Evolutionary conservation across 1,284 basidiomycete species (phyloP), one percentile per base, ranked within the genome.

Genomic region (Ustilago trichophora): DNA sequence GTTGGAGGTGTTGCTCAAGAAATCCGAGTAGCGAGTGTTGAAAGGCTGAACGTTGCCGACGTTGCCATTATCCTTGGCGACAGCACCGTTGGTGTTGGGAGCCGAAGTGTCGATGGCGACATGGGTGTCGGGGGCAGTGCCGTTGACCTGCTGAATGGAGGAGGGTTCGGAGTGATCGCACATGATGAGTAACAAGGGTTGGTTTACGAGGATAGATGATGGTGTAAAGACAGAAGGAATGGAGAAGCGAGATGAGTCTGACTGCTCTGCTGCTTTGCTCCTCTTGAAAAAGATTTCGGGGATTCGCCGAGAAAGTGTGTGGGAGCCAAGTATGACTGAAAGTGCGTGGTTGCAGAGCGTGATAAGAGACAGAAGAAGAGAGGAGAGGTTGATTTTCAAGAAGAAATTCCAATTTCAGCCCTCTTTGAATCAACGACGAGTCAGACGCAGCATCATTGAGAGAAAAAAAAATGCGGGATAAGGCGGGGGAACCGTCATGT

Each of bases 1-100:
- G 74, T 83, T 82, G 47, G 81, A 81, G 31, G 77, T 74, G 66
- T 82, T 79, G 55, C 73, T 76, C 49, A 80, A 46, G 33, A 78
- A 77, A 60, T 80, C 78, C 19, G 71, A 74, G 60, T 72, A 72
- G 34, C 73, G 71, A 19, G 65, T 56, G 43, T 53, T 49, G 51
- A 77, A 77, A 15, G 75, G 75, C 62, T 74, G 72, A 11, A 63
- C 57, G 21, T 48, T 29, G 48, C 60, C 64, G 15, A 52, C 63
- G 32, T 72, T 63, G 50, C 70, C 67, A 11, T 48, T 52, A 40
- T 68, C 58, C 33, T 64, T 69, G 36, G 51, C 36, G 43, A 47
- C 18, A n/a, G n/a, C n/a, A 22, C 54, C 55, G 38, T 57, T 59
- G 35, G 46, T 53, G 55, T 66, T 63, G 22, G 66, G 53, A 7